Base-by-base conservation (phyloP, 148 eudicot genomes). In the Silene conica region DNA sequence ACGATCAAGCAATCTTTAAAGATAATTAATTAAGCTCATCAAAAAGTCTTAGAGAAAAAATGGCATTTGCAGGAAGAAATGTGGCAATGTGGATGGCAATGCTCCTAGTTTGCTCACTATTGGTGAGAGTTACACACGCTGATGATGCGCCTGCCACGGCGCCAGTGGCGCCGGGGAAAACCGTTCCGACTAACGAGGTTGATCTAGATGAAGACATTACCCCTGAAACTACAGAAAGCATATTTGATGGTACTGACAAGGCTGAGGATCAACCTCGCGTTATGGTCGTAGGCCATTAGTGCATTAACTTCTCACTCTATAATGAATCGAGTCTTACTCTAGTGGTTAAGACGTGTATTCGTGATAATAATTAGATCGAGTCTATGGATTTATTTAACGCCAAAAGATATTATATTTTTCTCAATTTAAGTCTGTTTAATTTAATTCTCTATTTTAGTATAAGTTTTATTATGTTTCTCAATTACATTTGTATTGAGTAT, bases 101-200 rank as follows among this genome's bases (percentile, higher is more conserved):
- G 68, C 13, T 72, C 25, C 22, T 80, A 25, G 52, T 76, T 6
- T 65, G 76, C 79, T 71, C 73, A 21, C 38, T 76, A 0, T 10
- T 75, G 18, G 20, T 72, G 5, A 65, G 63, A 22, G 72, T 22
- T 3, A 26, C 46, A 1, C 63, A 80, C 11, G 79, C 57, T 7
- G 58, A 16, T 3, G 48, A 50, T 3, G 59, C 50, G 0, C 3
- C 20, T 2, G 23, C 9, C 3, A 50, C 50, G 9, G 21, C 34
- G 3, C n/a, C 68, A 3, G 21, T 3, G 46, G 9, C 14, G 0
- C 5, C 43, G 9, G 48, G 14, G 43, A n/a, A 38, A 3, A 50
- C 55, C 22, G 10, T 16, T 34, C 13, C 69, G 6, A 8, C 68
- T 18, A 9, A 38, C 14, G 31, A 22, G 3, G 11, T 28, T 2